Conservation (phyloP, 352 stramenopile genomes). For the Globisporangium yorkense region DNA sequence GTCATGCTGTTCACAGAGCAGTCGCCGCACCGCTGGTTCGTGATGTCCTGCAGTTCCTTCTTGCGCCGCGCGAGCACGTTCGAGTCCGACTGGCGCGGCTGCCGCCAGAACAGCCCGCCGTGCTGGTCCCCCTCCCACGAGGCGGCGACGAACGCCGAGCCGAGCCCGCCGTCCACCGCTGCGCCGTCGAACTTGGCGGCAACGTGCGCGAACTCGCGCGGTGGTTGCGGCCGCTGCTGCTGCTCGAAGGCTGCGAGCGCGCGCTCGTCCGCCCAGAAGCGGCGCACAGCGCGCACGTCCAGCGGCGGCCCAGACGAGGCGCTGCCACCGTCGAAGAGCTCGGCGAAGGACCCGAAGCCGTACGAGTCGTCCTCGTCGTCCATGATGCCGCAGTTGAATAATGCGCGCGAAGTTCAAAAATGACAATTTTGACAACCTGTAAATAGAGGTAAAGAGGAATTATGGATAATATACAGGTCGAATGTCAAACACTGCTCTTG, state of each 20-base stretch:
- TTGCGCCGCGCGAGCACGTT: slow-evolving; percentile 41
- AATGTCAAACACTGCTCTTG: neutral
- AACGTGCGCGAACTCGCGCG: slow-evolving; percentile 37
- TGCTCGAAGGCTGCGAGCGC: slow-evolving; percentile 34
- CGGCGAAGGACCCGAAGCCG: slow-evolving; percentile 61
- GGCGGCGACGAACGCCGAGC: slow-evolving; percentile 20
- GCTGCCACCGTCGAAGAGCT: slow-evolving; percentile 35
- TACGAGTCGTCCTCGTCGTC: slow-evolving; percentile 63
- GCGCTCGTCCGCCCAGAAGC: slow-evolving; percentile 45
- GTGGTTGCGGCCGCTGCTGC: slow-evolving; percentile 5
- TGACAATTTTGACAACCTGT: neutral
- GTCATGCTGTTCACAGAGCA: neutral
- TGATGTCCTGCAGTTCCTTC: slow-evolving; percentile 57
- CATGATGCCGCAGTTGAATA: slow-evolving; percentile 11
- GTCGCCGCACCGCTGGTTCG: slow-evolving; percentile 15
- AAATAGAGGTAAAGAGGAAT: neutral
- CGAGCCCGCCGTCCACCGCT: slow-evolving; percentile 43
- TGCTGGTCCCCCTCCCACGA: slow-evolving; percentile 8
- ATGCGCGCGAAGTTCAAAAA: slow-evolving; percentile 5
- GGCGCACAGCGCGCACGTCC: slow-evolving; percentile 29
- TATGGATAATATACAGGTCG: neutral
- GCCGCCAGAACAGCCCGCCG: slow-evolving; percentile 50
- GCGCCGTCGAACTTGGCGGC: slow-evolving; percentile 45
- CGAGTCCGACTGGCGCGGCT: slow-evolving; percentile 41
- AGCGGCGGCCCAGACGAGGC: slow-evolving; percentile 12